Conservation (phyloP, 2,329 filamentous ascomycete genomes). For the Aspergillus latus region DNA sequence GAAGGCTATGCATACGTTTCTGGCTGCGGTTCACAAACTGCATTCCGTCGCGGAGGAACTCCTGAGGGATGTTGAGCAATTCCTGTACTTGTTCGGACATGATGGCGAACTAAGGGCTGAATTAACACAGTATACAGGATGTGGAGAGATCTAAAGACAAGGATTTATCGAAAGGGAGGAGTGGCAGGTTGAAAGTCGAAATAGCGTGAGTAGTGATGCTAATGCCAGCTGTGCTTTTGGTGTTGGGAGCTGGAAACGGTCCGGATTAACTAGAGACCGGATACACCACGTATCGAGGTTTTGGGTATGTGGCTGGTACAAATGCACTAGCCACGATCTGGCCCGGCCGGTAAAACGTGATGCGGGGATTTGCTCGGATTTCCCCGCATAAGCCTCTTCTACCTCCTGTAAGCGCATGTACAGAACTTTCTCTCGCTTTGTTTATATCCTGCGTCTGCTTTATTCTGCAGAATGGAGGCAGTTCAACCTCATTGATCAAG, state of each 20-base stretch:
- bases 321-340: background rate
- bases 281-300: slow-evolving; percentile 1
- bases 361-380: slow-evolving; percentile 5
- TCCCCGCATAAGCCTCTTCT: slow-evolving; percentile 1
- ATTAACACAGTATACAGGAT: no score
- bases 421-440: background rate
- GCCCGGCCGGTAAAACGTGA: background rate
- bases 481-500: no score
- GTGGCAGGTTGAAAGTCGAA: background rate
- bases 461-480: no score
- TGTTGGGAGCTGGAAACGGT: slow-evolving; percentile 7
- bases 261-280: background rate
- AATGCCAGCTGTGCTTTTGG: slow-evolving; percentile 18
- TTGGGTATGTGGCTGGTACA: background rate
- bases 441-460: no score
- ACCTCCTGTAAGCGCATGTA: background rate
- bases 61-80: slow-evolving; percentile 25
- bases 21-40: slow-evolving; percentile 26
- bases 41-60: slow-evolving; percentile 25
- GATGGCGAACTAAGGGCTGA: background rate
- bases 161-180: background rate
- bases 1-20: slow-evolving; percentile 22
- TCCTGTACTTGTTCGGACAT: slow-evolving; percentile 28
- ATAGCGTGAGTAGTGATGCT: background rate
- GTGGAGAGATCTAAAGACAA: background rate